A percentile compares a stretch with the other conserved stretches of the same genome.
Evolutionary conservation across 495 filamentous ascomycete genomes (phyloP).

Genomic region (Aspergillus carlsbadensis): DNA sequence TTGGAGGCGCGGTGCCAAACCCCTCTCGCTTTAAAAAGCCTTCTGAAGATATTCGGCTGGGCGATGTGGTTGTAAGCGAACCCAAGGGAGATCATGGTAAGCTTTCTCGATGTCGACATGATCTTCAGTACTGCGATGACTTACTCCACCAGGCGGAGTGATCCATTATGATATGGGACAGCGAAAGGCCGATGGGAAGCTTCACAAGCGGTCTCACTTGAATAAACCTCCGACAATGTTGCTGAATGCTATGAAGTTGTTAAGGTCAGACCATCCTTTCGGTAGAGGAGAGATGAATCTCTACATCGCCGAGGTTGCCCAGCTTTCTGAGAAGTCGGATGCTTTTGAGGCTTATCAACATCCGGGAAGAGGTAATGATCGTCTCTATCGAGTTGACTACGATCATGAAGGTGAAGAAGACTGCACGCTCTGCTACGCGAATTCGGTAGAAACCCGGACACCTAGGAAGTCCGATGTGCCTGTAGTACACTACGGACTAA

Average conservation of each 20-base stretch:
- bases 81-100: constrained; percentile 11
- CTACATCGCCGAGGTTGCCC: constrained; percentile 4
- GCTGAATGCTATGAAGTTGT: constrained; percentile 7
- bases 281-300: constrained; percentile 11
- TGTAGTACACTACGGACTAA: background rate
- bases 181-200: constrained; percentile 5
- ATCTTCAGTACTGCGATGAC: background rate
- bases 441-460: background rate
- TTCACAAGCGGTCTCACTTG: constrained; percentile 12
- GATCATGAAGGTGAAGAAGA: constrained; percentile 3
- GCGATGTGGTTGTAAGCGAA: constrained; percentile 18
- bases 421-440: background rate
- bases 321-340: constrained; percentile 1
- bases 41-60: constrained; percentile 10
- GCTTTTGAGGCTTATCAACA: background rate
- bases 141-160: constrained; percentile 8
- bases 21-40: background rate
- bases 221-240: constrained; percentile 11
- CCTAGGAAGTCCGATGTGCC: constrained; percentile 1
- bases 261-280: constrained; percentile 11
- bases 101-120: background rate
- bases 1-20: constrained; percentile 35
- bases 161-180: constrained; percentile 17
- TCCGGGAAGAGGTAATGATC: constrained; percentile 5
- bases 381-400: background rate